These are phyloP conservation scores for Zymoseptoria crescenta DNA, from an alignment of 2,329 filamentous ascomycete genomes.

Conservation along the genomic window DNA sequence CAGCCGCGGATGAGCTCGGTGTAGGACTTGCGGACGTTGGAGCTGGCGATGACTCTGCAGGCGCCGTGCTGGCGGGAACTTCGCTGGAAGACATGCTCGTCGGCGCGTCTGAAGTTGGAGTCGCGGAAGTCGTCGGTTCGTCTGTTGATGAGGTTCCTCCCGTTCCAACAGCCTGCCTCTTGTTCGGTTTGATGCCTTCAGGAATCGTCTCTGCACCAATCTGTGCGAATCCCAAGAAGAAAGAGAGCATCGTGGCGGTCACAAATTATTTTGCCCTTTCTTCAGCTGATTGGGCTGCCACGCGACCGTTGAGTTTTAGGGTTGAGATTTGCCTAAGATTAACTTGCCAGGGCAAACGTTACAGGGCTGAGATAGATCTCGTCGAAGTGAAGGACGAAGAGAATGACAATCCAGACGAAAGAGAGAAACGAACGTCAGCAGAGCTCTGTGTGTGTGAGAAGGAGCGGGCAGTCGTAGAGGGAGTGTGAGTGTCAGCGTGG, in stretches of 20 bases:
- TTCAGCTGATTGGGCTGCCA: background rate
- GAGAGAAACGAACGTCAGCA: background rate
- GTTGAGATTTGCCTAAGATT: background rate
- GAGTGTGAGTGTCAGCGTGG: background rate
- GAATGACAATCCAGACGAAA: background rate
- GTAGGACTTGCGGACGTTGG: slow-evolving; percentile 4
- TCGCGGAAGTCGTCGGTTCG: slow-evolving; percentile 9
- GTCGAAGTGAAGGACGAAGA: background rate
- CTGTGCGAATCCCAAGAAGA: slow-evolving; percentile 26
- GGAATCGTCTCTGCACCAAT: slow-evolving; percentile 25
- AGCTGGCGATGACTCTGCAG: background rate
- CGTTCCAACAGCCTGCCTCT: slow-evolving; percentile 28
- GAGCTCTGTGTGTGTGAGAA: too few species aligned
- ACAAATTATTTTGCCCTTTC: slow-evolving; percentile 2
- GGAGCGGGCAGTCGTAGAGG: background rate
- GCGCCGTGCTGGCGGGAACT: background rate
- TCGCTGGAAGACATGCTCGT: background rate
- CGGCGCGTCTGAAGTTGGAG: slow-evolving; percentile 7
- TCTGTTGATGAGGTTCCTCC: slow-evolving; percentile 11
- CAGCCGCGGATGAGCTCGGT: slow-evolving; percentile 6
- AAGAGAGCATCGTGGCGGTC: slow-evolving; percentile 20
- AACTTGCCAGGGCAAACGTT: background rate
- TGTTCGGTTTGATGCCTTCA: slow-evolving; percentile 27
- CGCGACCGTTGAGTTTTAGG: background rate
- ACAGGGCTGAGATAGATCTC: background rate